Base-by-base conservation (phyloP, 257 asterid species). In the Solanum pennellii region DNA sequence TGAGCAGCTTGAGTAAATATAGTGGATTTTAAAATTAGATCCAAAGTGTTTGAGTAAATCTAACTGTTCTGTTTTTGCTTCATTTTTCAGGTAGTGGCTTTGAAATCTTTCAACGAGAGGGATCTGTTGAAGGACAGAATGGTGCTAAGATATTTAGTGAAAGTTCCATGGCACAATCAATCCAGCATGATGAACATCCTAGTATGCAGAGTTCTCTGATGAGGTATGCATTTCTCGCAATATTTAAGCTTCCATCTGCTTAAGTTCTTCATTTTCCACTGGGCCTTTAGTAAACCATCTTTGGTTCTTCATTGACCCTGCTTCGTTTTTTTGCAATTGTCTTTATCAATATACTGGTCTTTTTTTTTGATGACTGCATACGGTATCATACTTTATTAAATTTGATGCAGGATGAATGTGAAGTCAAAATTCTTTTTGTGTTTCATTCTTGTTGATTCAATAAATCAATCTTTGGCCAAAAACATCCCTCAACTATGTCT, bases 1-100 rank as follows among this genome's bases (percentile, higher is more conserved):
- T 76, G 83, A 41, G 59, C 59, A 41, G 59, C 59, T 41, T 42
- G 84, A 44, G 84, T 44, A 44, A 44, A 44, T 27, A 65, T 77
- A 8, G 41, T 16, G 18, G 16, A 47, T 45, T 69, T 73, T 47
- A n/a, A 20, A 31, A 15, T 59, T 83, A 87, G 65, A 44, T 44
- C 27, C 42, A 9, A 80, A 27, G 41, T 7, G 9, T 29, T 27
- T 29, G 29, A 18, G 41, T 41, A 60, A 59, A 41, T 71, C 66
- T 76, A 52, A 71, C 39, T 66, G 35, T 35, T 44, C 29, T 56
- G 27, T 20, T 42, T 49, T 86, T 60, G 37, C 86, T 83, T 88
- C 91, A 89, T 84, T 85, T 62, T 88, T 27, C 94, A 95, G 98
- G 86, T 45, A 27, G 87, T 88, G 91, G 87, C 90, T 90, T 89